phyloP scores from a whole-genome alignment of 148 eudicot genomes.

The Fagopyrum tataricum region DNA sequence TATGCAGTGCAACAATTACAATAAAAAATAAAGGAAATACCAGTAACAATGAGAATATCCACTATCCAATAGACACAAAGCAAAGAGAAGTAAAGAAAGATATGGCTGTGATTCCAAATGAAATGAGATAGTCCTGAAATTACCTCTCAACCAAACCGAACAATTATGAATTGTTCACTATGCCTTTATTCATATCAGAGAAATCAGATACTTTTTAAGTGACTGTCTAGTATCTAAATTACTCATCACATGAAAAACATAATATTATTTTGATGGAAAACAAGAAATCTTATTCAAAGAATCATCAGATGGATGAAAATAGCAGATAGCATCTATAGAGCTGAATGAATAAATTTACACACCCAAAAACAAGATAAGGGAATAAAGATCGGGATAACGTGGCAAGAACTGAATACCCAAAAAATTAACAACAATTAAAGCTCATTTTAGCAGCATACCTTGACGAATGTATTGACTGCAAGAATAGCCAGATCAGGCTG shows the following conservation, averaged over 20 bases:
- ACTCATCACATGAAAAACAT: background rate
- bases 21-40: background rate
- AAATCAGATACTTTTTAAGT: background rate
- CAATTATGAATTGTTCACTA: background rate
- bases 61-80: background rate
- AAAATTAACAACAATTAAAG: background rate
- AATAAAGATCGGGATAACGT: background rate
- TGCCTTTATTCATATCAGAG: background rate
- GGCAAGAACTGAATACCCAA: background rate
- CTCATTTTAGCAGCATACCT: conserved; percentile 36
- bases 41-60: background rate
- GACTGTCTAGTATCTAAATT: background rate
- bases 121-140: background rate
- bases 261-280: background rate
- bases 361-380: background rate
- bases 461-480: conserved; percentile 96
- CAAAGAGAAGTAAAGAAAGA: background rate
- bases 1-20: background rate
- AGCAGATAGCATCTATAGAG: background rate
- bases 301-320: background rate
- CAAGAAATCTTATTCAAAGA: background rate
- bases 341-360: background rate
- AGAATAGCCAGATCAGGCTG: conserved; percentile 97
- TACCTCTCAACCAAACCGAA: background rate
- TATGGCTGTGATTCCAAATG: background rate